These are phyloP conservation scores for Penstemon davidsonii DNA, from an alignment of 257 asterid genomes.

Conservation along the genomic window DNA sequence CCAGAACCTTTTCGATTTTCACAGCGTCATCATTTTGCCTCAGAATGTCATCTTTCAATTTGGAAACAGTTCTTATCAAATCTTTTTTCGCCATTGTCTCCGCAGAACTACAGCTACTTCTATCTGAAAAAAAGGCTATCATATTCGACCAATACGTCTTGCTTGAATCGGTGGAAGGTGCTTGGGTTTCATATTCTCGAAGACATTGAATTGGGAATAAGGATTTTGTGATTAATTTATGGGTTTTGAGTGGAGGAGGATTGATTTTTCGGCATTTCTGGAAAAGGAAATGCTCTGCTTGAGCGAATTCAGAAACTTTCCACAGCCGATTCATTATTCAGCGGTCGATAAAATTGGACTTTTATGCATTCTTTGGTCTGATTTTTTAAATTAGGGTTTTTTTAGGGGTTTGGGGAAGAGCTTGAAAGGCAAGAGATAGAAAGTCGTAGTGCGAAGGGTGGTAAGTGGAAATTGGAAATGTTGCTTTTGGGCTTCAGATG, in stretches of 20 bases:
- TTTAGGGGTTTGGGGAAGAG: conserved; percentile 35
- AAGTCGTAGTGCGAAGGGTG: neutral
- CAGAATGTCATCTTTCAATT: conserved; percentile 53
- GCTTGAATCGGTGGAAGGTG: conserved; percentile 16
- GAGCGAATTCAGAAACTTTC: conserved; percentile 28
- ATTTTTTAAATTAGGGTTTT: conserved; percentile 31
- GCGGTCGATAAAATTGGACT: neutral
- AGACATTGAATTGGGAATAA: conserved; percentile 27
- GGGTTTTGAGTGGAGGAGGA: conserved; percentile 21
- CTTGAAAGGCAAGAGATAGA: neutral
- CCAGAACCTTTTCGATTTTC: conserved; percentile 47
- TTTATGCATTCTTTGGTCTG: conserved; percentile 22
- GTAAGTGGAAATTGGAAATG: neutral
- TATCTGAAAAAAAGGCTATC: conserved; percentile 34
- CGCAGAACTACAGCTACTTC: conserved; percentile 16
- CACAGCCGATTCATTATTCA: conserved; percentile 42
- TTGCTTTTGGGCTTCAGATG: neutral
- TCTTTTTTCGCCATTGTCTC: conserved; percentile 23
- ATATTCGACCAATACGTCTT: conserved; percentile 20
- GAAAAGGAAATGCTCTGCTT: conserved; percentile 14
- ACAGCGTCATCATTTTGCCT: conserved; percentile 34
- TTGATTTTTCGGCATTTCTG: conserved; percentile 24
- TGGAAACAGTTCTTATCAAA: conserved; percentile 39
- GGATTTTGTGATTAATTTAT: conserved; percentile 23
- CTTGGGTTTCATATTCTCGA: conserved; percentile 35